These are phyloP conservation scores for Torulaspora pretoriensis DNA, from an alignment of 1,139 yeast genomes.

Conservation along the genomic window DNA sequence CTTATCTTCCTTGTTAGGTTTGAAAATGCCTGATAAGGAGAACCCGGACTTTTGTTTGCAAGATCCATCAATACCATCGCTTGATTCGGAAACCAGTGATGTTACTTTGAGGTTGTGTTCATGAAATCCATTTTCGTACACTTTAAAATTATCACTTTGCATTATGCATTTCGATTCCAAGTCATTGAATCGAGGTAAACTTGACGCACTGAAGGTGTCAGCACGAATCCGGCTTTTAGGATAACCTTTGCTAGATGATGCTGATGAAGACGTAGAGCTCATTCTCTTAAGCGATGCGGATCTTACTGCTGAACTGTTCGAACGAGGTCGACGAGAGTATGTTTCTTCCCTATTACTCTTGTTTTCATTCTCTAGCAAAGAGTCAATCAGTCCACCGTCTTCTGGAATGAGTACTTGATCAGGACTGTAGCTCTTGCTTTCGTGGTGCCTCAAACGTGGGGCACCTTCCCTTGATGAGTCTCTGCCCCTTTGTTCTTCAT, in stretches of 20 bases:
- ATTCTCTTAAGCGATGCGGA: slow-evolving; percentile 13
- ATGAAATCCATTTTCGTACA: slow-evolving; percentile 33
- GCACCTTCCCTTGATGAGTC: slow-evolving; percentile 2
- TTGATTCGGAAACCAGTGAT: slow-evolving; percentile 22
- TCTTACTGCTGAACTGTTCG: slow-evolving; percentile 9
- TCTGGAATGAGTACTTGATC: slow-evolving; percentile 7
- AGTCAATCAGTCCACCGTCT: slow-evolving; percentile 19
- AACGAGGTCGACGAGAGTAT: slow-evolving; percentile 5
- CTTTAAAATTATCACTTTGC: slow-evolving; percentile 31
- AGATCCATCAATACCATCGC: slow-evolving; percentile 9
- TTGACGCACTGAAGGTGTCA: slow-evolving; percentile 25
- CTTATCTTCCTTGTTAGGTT: slow-evolving; percentile 28
- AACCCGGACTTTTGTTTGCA: slow-evolving; percentile 25
- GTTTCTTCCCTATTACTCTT: slow-evolving; percentile 3
- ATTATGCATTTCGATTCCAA: slow-evolving; percentile 26
- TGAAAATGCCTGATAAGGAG: slow-evolving; percentile 32
- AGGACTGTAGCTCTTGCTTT: slow-evolving; percentile 5
- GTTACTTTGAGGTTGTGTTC: slow-evolving; percentile 31
- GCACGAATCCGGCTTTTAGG: slow-evolving; percentile 21
- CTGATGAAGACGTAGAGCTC: slow-evolving; percentile 12
- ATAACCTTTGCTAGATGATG: slow-evolving; percentile 10
- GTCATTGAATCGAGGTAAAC: slow-evolving; percentile 20
- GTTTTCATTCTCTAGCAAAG: slow-evolving; percentile 18
- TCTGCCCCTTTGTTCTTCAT: slow-evolving; percentile 10
- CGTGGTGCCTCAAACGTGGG: slow-evolving; percentile 7